Conservation (phyloP, 1,139 yeast genomes). For the Debaryomyces subglobosus region DNA sequence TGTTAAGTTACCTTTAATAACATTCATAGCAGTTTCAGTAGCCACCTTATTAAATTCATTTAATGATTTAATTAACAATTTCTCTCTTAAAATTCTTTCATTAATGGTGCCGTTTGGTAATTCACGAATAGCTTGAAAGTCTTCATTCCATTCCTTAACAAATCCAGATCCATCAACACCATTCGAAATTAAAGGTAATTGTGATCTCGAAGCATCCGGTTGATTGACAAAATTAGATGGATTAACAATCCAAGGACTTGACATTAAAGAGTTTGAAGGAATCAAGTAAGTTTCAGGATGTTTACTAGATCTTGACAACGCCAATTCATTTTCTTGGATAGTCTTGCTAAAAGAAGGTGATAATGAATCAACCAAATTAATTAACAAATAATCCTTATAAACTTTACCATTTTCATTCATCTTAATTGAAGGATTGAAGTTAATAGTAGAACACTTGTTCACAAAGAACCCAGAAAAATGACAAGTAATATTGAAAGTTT, state of each 20-base stretch:
- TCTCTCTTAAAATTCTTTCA: conserved; percentile 77
- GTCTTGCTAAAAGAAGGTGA: conserved; percentile 55
- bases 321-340: conserved; percentile 43
- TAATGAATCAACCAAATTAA: conserved; percentile 52
- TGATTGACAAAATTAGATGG: conserved; percentile 24
- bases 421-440: conserved; percentile 68
- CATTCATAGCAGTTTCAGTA: conserved; percentile 75
- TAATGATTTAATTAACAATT: conserved; percentile 69
- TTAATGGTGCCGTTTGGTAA: conserved; percentile 59
- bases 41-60: conserved; percentile 80
- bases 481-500: conserved; percentile 75
- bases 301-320: conserved; percentile 49
- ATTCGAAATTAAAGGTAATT: conserved; percentile 53
- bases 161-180: conserved; percentile 63
- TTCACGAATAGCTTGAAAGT: conserved; percentile 80
- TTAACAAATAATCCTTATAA: conserved; percentile 49
- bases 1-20: conserved; percentile 70
- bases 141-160: conserved; percentile 87
- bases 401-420: conserved; percentile 40
- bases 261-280: conserved; percentile 62
- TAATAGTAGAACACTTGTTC: conserved; percentile 65
- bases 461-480: conserved; percentile 78
- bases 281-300: conserved; percentile 58
- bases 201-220: conserved; percentile 68
- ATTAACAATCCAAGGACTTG: conserved; percentile 77